A percentile compares a stretch with the other conserved stretches of the same genome.
Conservation (phyloP, 2,329 filamentous ascomycete genomes). For the Hypoxylon sp. region DNA sequence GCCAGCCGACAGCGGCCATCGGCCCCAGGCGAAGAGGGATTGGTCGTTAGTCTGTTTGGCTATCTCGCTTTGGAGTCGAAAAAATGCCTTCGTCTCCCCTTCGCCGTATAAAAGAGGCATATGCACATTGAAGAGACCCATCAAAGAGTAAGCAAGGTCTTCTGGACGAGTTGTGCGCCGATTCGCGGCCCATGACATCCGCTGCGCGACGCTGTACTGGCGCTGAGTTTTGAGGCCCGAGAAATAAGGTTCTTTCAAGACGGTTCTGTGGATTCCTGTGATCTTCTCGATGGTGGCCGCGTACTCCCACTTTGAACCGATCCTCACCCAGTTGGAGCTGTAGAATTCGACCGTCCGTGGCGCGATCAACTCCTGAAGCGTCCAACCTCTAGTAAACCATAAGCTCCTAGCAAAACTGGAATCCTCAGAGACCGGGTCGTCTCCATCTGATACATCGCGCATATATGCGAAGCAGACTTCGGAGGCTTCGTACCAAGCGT, state of each 20-base stretch:
- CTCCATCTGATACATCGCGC: slow-evolving; percentile 1
- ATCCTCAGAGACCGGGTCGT: slow-evolving; percentile 5
- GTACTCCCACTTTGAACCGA: slow-evolving; percentile 7
- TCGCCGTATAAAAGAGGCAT: slow-evolving; percentile 9
- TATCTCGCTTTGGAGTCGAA: slow-evolving; percentile 4
- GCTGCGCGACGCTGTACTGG: slow-evolving; percentile 8
- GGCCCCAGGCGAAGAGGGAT: slow-evolving; percentile 8
- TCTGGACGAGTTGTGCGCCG: neutral
- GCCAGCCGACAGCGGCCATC: slow-evolving; percentile 2
- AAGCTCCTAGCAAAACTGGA: slow-evolving; percentile 11
- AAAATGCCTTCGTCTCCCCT: slow-evolving; percentile 1
- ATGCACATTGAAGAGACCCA: slow-evolving; percentile 5
- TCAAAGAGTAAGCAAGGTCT: slow-evolving; percentile 2
- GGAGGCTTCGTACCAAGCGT: slow-evolving; percentile 5
- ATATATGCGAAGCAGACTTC: slow-evolving; percentile 10
- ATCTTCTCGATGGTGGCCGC: slow-evolving; percentile 9
- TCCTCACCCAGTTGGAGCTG: slow-evolving; percentile 1
- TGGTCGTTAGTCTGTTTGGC: slow-evolving; percentile 4
- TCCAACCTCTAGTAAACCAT: slow-evolving; percentile 6
- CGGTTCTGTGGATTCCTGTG: slow-evolving; percentile 6
- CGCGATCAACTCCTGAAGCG: slow-evolving; percentile 1
- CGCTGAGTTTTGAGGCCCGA: slow-evolving; percentile 1
- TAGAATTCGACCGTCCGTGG: slow-evolving; percentile 7
- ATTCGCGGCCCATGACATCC: slow-evolving; percentile 3
- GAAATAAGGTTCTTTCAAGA: slow-evolving; percentile 7